Evolutionary conservation across 2,329 filamentous ascomycete genomes (phyloP).

Genomic region (Pleoardoris graminearum): DNA sequence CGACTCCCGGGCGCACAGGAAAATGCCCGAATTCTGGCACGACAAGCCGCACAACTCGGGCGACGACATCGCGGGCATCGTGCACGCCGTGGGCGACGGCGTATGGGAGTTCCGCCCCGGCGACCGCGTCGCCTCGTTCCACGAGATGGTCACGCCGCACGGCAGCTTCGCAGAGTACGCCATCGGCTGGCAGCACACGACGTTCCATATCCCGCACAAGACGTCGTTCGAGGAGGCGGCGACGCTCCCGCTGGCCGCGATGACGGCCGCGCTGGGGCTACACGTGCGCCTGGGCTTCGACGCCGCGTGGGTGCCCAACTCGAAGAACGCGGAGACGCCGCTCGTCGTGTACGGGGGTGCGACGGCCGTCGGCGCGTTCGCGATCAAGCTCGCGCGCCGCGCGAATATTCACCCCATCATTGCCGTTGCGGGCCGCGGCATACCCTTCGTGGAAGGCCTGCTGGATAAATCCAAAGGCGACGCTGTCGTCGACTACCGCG

Average conservation of each 20-base stretch:
- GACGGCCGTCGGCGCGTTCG: conserved; percentile 43
- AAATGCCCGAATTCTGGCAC: conserved; percentile 19
- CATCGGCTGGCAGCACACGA: conserved; percentile 56
- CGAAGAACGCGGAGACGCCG: conserved; percentile 16
- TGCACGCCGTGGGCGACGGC: conserved; percentile 57
- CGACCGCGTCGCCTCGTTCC: conserved; percentile 59
- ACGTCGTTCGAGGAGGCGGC: conserved; percentile 42
- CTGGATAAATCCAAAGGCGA: conserved; percentile 39
- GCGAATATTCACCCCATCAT: conserved; percentile 41
- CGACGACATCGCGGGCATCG: conserved; percentile 58
- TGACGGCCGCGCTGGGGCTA: conserved; percentile 50
- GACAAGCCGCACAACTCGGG: conserved; percentile 46
- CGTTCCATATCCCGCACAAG: conserved; percentile 53
- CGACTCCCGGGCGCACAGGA: too few species aligned
- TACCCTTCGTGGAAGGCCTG: conserved; percentile 24
- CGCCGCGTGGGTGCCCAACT: conserved; percentile 35
- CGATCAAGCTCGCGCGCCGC: conserved; percentile 39
- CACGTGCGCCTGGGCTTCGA: conserved; percentile 46
- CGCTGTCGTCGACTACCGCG: conserved; percentile 52
- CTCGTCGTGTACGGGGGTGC: conserved; percentile 45
- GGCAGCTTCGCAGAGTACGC: conserved; percentile 65
- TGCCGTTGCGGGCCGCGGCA: conserved; percentile 32
- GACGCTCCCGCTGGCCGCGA: conserved; percentile 47
- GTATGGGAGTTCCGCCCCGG: conserved; percentile 60
- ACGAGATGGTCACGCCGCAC: conserved; percentile 53